Percentiles rank a stretch among this genome's conserved stretches.
These are phyloP conservation scores for Ceriops tagal DNA, from an alignment of 345 rosid species.

Conservation along the genomic window DNA sequence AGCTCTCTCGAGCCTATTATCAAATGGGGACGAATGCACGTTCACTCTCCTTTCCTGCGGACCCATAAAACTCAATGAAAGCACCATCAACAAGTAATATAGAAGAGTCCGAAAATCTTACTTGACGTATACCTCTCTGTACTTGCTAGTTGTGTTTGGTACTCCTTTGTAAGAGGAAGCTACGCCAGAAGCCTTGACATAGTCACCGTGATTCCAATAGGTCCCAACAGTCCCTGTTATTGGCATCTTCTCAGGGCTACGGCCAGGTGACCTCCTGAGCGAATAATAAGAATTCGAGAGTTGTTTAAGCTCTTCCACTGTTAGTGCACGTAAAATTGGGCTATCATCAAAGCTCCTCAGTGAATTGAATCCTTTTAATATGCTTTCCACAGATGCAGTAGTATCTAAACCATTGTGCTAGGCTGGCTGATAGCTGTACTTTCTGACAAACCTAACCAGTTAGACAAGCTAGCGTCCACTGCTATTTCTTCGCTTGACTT, in stretches of 20 bases:
- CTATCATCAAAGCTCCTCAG: slow-evolving; percentile 59
- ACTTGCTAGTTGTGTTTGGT: slow-evolving; percentile 88
- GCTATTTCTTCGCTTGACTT: slow-evolving; percentile 44
- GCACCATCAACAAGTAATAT: slow-evolving; percentile 3
- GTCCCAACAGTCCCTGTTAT: slow-evolving; percentile 83
- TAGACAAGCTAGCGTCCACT: slow-evolving; percentile 89
- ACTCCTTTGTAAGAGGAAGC: slow-evolving; percentile 68
- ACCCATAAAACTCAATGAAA: slow-evolving; percentile 15
- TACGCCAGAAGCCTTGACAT: slow-evolving; percentile 26
- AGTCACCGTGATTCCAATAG: slow-evolving; percentile 53
- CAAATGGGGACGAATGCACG: slow-evolving; percentile 93
- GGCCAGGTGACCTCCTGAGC: slow-evolving; percentile 72
- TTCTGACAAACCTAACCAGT: slow-evolving; percentile 70
- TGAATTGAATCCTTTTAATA: slow-evolving; percentile 42
- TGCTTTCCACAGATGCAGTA: slow-evolving; percentile 39
- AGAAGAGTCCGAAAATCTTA: slow-evolving; percentile 10
- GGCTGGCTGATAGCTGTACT: slow-evolving; percentile 42
- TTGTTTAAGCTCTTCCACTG: slow-evolving; percentile 78
- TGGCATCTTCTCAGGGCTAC: slow-evolving; percentile 74
- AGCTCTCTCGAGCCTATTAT: slow-evolving; percentile 91
- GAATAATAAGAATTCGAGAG: slow-evolving; percentile 57
- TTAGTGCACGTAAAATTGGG: slow-evolving; percentile 86
- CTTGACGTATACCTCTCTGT: slow-evolving; percentile 65
- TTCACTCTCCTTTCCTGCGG: slow-evolving; percentile 86
- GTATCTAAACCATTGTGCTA: slow-evolving; percentile 25